These are phyloP conservation scores for Candida ipomoeae DNA, from an alignment of 805 yeast species.

Conservation along the genomic window DNA sequence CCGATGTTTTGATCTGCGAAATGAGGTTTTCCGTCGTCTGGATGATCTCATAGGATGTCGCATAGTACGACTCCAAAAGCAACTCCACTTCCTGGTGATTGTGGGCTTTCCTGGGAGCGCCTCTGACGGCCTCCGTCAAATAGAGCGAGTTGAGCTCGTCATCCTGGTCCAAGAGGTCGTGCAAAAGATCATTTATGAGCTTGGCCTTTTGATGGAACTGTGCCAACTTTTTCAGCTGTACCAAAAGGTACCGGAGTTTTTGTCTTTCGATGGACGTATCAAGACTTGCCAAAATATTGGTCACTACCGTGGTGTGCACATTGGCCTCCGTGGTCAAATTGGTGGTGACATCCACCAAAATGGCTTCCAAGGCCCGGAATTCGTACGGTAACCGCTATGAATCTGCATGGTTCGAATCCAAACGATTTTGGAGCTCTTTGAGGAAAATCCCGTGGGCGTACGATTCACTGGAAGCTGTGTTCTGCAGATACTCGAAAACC, in stretches of 20 bases:
- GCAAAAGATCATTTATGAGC: constrained; percentile 76
- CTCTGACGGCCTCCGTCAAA: constrained; percentile 57
- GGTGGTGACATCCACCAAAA: constrained; percentile 72
- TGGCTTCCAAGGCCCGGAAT: constrained; percentile 83
- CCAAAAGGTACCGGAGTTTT: constrained; percentile 69
- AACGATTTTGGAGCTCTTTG: constrained; percentile 37
- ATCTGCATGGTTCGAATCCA: constrained; percentile 28
- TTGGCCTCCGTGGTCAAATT: constrained; percentile 83
- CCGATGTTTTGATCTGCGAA: constrained; percentile 86
- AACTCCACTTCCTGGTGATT: constrained; percentile 88
- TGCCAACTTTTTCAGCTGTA: constrained; percentile 79
- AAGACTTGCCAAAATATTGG: constrained; percentile 67
- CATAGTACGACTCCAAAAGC: constrained; percentile 84
- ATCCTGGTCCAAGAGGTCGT: constrained; percentile 82
- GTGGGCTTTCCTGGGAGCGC: constrained; percentile 43
- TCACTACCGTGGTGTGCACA: constrained; percentile 72
- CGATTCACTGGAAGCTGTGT: constrained; percentile 37
- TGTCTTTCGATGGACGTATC: constrained; percentile 80
- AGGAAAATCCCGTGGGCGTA: constrained; percentile 43
- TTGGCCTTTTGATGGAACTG: constrained; percentile 82
- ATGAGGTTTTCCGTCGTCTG: constrained; percentile 77
- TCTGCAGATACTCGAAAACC: constrained; percentile 34
- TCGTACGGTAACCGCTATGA: constrained; percentile 65
- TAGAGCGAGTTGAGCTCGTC: constrained; percentile 81
- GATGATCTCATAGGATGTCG: constrained; percentile 89